phyloP scores from a whole-genome alignment of 2,329 filamentous ascomycete genomes.

The Aspergillus alliaceus region DNA sequence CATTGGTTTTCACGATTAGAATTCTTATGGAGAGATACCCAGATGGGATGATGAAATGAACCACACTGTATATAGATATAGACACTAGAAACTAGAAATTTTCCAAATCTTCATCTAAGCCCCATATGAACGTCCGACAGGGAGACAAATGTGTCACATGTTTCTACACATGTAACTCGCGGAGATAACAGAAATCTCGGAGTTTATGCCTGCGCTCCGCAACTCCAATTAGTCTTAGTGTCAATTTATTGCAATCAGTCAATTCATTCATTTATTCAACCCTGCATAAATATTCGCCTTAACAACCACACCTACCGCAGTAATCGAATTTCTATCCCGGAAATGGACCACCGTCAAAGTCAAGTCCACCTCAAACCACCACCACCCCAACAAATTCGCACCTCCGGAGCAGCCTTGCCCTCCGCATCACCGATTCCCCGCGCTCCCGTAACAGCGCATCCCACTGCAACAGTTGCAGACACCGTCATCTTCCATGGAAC shows the following conservation, averaged over 20 bases:
- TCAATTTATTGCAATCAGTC: background rate
- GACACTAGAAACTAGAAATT: background rate
- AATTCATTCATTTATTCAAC: background rate
- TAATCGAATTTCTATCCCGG: too few relatives aligned
- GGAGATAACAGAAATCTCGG: background rate
- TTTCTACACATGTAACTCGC: background rate
- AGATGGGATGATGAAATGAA: background rate
- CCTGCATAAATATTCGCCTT: background rate
- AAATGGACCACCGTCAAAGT: constrained; percentile 16
- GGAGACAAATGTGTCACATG: background rate
- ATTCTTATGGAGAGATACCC: constrained; percentile 15
- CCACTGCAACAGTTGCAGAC: constrained; percentile 41
- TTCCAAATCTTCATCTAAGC: background rate
- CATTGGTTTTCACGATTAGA: background rate
- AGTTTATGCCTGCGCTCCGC: background rate
- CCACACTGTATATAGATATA: background rate
- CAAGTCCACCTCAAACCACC: constrained; percentile 27
- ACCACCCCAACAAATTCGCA: constrained; percentile 3
- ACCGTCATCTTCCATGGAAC: constrained; percentile 56
- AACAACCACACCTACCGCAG: background rate
- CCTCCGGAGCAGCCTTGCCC: constrained; percentile 35
- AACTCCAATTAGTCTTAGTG: background rate
- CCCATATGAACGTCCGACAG: background rate
- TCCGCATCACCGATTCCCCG: constrained; percentile 28
- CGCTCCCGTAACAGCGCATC: constrained; percentile 37